Base-by-base conservation (phyloP, 1,284 basidiomycete species). In the Apiotrichum sp. region DNA sequence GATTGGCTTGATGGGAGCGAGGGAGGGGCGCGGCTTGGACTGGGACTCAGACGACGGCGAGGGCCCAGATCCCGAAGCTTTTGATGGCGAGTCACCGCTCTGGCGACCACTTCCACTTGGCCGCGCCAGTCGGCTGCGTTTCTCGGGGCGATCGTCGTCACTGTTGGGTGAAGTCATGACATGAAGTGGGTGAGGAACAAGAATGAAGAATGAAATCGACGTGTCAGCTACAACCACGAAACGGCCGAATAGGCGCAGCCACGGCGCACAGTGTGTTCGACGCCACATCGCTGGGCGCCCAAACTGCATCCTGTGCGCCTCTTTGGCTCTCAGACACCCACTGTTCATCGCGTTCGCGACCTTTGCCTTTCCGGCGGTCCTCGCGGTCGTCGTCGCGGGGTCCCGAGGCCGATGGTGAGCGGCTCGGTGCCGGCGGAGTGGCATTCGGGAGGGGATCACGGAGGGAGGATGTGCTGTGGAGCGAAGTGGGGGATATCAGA, bases 1-100 rank as follows among this genome's bases (percentile, higher is more conserved):
- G 33, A 73, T 69, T 3, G 71, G 71, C 58, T 71, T 70, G 61
- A 71, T 69, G 1, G 67, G 65, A 1, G 69, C 62, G 8, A 67
- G 62, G 1, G 43, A 36, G 6, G 53, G 48, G 32, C 52, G 44
- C 45, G 50, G 56, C 47, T 29, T 38, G 7, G 56, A 34, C 31
- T 52, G 42, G 13, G 52, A 16, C 14, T 56, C 55, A 6, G 50
- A 45, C 0, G 58, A 36, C n/a, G 49, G 48, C 7, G 49, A 50
- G 4, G 53, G 47, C 10, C 46, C 47, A 6, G 39, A 44, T 11
- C 22, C 42, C 1, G 38, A 22, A 4, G 29, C 32, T 49, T 62
- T 62, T 16, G 61, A 53, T 2, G 59, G 59, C 42, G 59, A 61
- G 49, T 61, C 59, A 32, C 51, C 45, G 48, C 48, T 42, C 38